Evolutionary conservation across 2,329 filamentous ascomycete species (phyloP), one percentile per base, ranked within the genome.

Genomic region (Beauveria varroae): DNA sequence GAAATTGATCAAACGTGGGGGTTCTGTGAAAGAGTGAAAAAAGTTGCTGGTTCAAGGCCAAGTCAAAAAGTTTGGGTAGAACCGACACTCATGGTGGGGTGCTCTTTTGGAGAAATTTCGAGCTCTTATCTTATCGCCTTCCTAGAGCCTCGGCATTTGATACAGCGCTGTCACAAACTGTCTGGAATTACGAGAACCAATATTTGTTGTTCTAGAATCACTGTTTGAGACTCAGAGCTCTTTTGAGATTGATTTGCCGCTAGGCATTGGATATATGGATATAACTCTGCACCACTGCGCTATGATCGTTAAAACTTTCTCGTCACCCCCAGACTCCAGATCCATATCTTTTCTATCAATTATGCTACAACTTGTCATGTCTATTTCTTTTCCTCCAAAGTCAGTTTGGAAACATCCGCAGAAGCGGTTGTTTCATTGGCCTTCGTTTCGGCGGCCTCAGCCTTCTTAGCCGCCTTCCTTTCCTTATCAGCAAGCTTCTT

Each of bases 401-500:
- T 46, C 14, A 62, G 20, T 46, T 62, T 62, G 5, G 60, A 41
- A 28, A 62, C 40, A 37, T 57, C 60, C 20, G 37, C 53, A 5
- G 60, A 30, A 43, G 30, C 18, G n/a, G 40, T 9, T 2, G 22
- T 16, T 10, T 5, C 58, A 16, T 54, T 22, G 6, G 50, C 14
- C 53, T 62, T 57, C 47, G 34, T 24, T 2, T 73, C 68, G 20
- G 64, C 66, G 3, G 67, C 67, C 61, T 68, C 68, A 40, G 71
- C 73, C 64, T 77, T 76, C 68, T 74, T 77, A 18, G 75, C 74
- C 67, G 76, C 75, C 68, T 77, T 75, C 37, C 70, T 70, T 61
- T 73, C 74, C 72, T 80, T 80, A 66, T 77, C 75, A 65, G 80
- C 76, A 74, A 81, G 81, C 66, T 81, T 79, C 64, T 74, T 75